Percentiles rank a stretch among this genome's conserved stretches.
These are phyloP conservation scores for Aquilaria yunnanensis DNA, from an alignment of 345 rosid genomes.

Conservation along the genomic window DNA sequence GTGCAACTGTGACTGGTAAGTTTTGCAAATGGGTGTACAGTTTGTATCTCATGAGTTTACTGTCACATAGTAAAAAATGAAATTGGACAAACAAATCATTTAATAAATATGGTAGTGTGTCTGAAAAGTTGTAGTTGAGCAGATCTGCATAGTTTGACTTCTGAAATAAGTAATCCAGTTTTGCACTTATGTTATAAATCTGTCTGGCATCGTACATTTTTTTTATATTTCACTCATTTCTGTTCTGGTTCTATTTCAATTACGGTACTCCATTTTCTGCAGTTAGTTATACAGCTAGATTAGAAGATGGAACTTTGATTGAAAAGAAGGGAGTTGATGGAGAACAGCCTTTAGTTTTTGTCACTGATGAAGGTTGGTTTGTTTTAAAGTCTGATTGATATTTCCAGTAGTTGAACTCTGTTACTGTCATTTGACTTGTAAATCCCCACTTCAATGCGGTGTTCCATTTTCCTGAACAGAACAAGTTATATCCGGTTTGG, in stretches of 20 bases:
- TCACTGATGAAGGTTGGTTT: constrained; percentile 46
- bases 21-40: background rate
- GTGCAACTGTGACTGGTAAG: constrained; percentile 52
- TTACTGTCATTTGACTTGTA: too few relatives aligned
- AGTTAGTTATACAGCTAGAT: constrained; percentile 44
- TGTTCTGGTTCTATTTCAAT: background rate
- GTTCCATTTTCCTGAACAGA: constrained; percentile 17
- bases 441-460: too few relatives aligned
- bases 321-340: constrained; percentile 50
- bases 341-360: constrained; percentile 37
- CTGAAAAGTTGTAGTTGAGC: background rate
- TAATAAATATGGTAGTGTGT: too few relatives aligned
- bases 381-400: background rate
- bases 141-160: background rate
- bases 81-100: too few relatives aligned
- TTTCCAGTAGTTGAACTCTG: too few relatives aligned
- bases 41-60: too few relatives aligned
- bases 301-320: constrained; percentile 48
- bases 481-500: constrained; percentile 47
- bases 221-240: constrained; percentile 1
- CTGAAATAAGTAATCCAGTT: background rate
- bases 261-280: constrained; percentile 13
- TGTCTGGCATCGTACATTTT: background rate
- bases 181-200: background rate
- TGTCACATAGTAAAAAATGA: too few relatives aligned